Conservation (phyloP, 345 rosid species). For the Geranium rotundifolium region DNA sequence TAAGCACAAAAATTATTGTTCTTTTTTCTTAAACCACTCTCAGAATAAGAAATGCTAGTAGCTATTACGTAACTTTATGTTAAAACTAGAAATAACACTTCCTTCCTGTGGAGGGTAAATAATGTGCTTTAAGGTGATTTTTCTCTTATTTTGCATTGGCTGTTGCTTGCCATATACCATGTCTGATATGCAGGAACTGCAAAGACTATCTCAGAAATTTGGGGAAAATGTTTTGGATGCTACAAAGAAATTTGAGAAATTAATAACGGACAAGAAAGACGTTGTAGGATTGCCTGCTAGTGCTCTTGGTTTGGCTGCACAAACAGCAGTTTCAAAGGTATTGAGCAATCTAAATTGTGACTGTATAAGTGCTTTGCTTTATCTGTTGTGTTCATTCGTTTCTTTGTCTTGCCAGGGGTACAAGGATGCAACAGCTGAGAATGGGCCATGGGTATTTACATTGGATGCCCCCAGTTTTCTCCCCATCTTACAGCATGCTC, state of each 20-base stretch:
- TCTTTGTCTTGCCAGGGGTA: conserved; percentile 39
- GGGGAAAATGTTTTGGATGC: conserved; percentile 83
- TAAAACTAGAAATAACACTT: background rate
- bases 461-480: conserved; percentile 71
- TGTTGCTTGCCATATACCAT: conserved; percentile 1
- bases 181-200: conserved; percentile 50
- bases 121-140: background rate
- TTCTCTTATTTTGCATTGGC: background rate
- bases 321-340: conserved; percentile 84
- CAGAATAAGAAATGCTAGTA: no score
- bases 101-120: background rate
- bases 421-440: conserved; percentile 68
- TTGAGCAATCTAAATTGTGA: background rate
- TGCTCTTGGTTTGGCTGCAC: conserved; percentile 82
- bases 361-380: background rate
- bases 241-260: conserved; percentile 80
- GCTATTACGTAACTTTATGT: no score
- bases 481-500: conserved; percentile 81
- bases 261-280: conserved; percentile 66
- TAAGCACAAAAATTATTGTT: no score
- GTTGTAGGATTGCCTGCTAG: conserved; percentile 85
- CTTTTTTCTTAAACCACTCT: no score
- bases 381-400: background rate
- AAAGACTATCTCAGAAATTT: conserved; percentile 67
- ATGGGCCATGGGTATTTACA: conserved; percentile 83